Evolutionary conservation across 163 green algal genomes (phyloP).

Genomic region (Chlorella variabilis): DNA sequence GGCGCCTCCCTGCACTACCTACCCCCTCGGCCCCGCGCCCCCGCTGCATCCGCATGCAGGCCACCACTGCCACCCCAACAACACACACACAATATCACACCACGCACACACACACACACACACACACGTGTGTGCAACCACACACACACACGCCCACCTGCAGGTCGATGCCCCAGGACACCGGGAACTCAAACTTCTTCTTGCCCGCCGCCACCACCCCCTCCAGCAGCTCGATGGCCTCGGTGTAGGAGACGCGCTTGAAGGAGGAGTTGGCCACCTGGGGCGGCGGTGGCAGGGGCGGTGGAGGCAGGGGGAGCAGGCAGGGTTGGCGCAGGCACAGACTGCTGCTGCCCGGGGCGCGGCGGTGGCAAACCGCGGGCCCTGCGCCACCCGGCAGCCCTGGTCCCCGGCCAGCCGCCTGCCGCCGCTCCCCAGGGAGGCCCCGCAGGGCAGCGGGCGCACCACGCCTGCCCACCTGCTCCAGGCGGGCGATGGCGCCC

Average conservation of each 20-base stretch:
- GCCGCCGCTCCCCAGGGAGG: neutral
- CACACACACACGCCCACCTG: constrained; percentile 22
- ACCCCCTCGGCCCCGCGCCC: no score
- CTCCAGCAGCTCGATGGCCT: constrained; percentile 91
- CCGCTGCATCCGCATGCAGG: no score
- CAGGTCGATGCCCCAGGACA: constrained; percentile 78
- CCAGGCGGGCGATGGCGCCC: constrained; percentile 71
- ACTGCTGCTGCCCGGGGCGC: no score
- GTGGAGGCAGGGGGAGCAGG: neutral
- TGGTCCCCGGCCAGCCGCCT: neutral
- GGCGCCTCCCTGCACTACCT: no score
- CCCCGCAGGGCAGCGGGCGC: no score
- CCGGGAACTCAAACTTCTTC: constrained; percentile 82
- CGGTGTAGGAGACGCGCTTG: constrained; percentile 92
- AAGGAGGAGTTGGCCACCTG: constrained; percentile 86
- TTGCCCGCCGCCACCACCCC: constrained; percentile 62
- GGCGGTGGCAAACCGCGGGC: neutral
- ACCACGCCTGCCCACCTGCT: constrained; percentile 66
- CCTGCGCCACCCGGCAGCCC: neutral
- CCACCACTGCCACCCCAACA: no score
- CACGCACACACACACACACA: no score
- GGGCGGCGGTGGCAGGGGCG: neutral
- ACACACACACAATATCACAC: no score
- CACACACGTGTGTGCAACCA: no score
- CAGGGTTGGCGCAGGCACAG: neutral